phyloP scores from a whole-genome alignment of 2,329 filamentous ascomycete genomes.

The Cordyceps javanica region DNA sequence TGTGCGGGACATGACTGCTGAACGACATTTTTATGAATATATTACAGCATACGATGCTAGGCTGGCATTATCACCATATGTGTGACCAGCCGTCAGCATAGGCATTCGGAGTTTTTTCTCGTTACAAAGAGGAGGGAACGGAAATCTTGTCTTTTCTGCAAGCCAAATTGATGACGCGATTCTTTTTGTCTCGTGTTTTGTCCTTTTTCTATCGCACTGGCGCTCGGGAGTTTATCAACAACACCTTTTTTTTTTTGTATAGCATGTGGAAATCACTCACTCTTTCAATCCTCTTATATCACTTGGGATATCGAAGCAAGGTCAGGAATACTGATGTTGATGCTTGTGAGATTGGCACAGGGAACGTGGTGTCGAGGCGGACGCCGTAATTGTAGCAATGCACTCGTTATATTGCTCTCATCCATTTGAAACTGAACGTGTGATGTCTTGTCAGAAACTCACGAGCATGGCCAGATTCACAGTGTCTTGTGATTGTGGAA shows the following conservation, averaged over 20 bases:
- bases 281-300: background rate
- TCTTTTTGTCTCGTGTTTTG: background rate
- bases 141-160: background rate
- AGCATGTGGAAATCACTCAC: background rate
- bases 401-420: too few species aligned
- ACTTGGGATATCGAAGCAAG: background rate
- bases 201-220: slow-evolving; percentile 1
- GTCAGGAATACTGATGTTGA: background rate
- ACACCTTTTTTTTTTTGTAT: slow-evolving; percentile 6
- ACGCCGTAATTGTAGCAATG: slow-evolving; percentile 11
- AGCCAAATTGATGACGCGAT: background rate
- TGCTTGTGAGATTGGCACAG: background rate
- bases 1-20: background rate
- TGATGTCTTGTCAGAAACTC: too few species aligned
- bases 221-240: slow-evolving; percentile 1
- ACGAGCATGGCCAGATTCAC: too few species aligned
- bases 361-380: background rate
- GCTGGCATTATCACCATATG: background rate
- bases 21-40: slow-evolving; percentile 12
- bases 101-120: background rate
- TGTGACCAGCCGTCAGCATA: background rate
- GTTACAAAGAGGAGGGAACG: background rate
- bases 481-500: too few species aligned
- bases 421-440: too few species aligned
- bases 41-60: slow-evolving; percentile 8